Evolutionary conservation across 768 basidiomycete genomes (phyloP), one percentile per base, ranked within the genome.

Genomic region (Podaxis sp.): DNA sequence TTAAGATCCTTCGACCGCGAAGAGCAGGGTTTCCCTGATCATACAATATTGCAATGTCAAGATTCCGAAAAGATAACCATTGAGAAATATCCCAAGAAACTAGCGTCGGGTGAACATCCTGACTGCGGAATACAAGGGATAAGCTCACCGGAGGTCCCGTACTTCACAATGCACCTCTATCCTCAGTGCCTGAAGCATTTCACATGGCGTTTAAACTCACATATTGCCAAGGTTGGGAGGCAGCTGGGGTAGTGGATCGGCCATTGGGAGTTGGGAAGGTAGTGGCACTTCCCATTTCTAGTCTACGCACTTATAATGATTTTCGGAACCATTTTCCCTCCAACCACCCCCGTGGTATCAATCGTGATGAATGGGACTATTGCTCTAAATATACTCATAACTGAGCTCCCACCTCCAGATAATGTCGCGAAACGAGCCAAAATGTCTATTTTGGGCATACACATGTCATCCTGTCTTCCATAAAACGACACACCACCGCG

Each of bases 21-120:
- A 8, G 20, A 22, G 1, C 4, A 44, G n/a, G 41, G 15, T 13
- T 20, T 13, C 15, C 12, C 3, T 12, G 20, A 28, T 4, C 49
- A 24, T 49, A 62, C 61, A 62, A 10, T 62, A 62, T 50, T 62
- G 61, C 46, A 62, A 22, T 3, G 61, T 62, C 53, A 62, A 37
- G 22, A 62, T 26, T 26, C 61, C 61, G 36, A 62, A 62, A 22
- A 62, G 48, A 38, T 62, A 62, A 11, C 61, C 41, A 38, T 62
- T 62, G 30, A 62, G 48, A 17, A 56, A 17, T 8, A 62, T 62
- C 1, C 61, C 61, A n/a, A 62, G 22, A 30, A 62, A 62, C 61
- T 62, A 36, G 28, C n/a, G 10, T 7, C 22, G 17, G 11, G 54
- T 40, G n/a, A 38, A 40, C 20, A 56, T 3, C 37, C 13, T 56